Evolutionary conservation across 495 filamentous ascomycete species (phyloP), one percentile per base, ranked within the genome.

Genomic region (Podospora comata): DNA sequence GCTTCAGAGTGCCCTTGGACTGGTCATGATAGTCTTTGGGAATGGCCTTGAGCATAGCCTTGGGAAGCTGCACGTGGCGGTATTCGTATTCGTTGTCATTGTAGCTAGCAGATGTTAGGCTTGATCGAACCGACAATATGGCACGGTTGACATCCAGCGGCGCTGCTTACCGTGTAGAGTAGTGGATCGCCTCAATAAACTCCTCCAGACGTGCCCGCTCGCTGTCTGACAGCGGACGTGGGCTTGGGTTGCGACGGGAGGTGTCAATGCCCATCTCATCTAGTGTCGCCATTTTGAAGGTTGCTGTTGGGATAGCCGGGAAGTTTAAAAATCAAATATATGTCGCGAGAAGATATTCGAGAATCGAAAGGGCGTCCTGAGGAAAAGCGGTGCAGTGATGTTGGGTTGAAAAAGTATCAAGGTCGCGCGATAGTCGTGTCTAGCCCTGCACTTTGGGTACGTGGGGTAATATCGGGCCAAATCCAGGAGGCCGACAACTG

Each of bases 11-110:
- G 53, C 95, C 94, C 72, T 96, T 93, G 20, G 88, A 81, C 34
- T 87, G 85, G 74, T 98, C 95, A 74, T 97, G 96, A 78, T 98
- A 99, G 65, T 96, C 96, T 76, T 93, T 86, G 15, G 95, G 95
- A 70, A 99, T 98, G 39, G 88, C 90, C 79, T 98, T 99, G 57
- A 99, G 87, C 95, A 99, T 99, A 61, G 90, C 89, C 79, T 98
- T 98, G 4, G 95, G 95, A 28, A 99, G 88, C 78, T 97, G 94
- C 30, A 99, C 95, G 78, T 99, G 95, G 62, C 95, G 92, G 79
- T 96, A 97, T 81, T 97, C 94, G 77, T 82, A 94, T 78, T 94
- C 87, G 79, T 86, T 85, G 75, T 97, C 94, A n/a, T 87, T 90
- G 77, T 97, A 97, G 72, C 93, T 96, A 63, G 56, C 39, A 54